Evolutionary conservation across 164 flowering plant genomes (phyloP).

Genomic region (Kalanchoe fedtschenkoi): DNA sequence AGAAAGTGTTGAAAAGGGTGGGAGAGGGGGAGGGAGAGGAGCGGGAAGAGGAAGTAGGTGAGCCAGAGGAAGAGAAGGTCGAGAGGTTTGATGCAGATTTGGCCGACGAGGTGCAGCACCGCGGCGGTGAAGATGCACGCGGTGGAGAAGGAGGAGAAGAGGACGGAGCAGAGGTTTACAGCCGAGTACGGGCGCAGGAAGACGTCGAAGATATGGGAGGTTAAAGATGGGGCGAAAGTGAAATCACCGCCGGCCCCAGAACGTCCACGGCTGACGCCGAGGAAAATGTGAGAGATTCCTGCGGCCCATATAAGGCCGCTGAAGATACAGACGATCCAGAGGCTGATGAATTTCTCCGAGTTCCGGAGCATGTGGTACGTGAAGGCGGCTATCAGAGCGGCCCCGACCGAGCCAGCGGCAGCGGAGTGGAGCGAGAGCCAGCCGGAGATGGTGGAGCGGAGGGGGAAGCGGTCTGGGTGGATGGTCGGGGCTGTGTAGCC

Average conservation of each 20-base stretch:
- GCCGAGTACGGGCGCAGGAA: constrained; percentile 41
- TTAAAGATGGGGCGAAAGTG: too few relatives aligned
- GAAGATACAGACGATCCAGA: constrained; percentile 67
- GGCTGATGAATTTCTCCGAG: constrained; percentile 18
- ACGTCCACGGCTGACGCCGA: not conserved
- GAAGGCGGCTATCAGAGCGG: constrained; percentile 45
- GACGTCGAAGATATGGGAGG: constrained; percentile 18
- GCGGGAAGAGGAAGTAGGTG: constrained; percentile 41
- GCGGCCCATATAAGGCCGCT: constrained; percentile 47
- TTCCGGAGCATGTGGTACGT: constrained; percentile 44
- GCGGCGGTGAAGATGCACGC: constrained; percentile 46
- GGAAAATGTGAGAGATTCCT: constrained; percentile 28
- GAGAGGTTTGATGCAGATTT: constrained; percentile 27
- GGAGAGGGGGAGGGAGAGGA: constrained; percentile 34
- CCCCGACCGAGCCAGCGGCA: constrained; percentile 43
- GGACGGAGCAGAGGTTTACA: constrained; percentile 26
- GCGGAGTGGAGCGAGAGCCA: constrained; percentile 46
- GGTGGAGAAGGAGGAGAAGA: constrained; percentile 40
- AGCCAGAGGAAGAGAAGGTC: constrained; percentile 32
- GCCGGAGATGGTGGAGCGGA: constrained; percentile 24
- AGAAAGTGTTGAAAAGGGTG: constrained; percentile 39
- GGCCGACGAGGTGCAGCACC: constrained; percentile 32
- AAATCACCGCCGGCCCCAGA: not conserved
- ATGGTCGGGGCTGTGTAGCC: constrained; percentile 27
- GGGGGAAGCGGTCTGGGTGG: constrained; percentile 17